phyloP scores from a whole-genome alignment of 441 rosid species.

The Populus trichocarpa region DNA sequence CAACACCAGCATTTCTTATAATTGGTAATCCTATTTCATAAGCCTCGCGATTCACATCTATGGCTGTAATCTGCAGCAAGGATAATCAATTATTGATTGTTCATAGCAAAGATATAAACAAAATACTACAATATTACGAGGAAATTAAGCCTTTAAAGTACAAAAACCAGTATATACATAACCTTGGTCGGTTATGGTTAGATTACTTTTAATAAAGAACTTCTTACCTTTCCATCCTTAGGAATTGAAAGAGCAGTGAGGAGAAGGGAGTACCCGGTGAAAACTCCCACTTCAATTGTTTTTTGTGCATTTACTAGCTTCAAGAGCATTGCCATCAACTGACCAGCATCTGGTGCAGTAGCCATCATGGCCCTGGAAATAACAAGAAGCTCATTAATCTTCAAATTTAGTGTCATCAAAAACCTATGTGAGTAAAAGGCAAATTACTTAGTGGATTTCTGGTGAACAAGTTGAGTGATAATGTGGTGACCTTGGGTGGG shows the following conservation, averaged over 20 bases:
- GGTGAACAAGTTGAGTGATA: background rate
- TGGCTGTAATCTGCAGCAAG: conserved; percentile 67
- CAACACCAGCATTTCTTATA: conserved; percentile 77
- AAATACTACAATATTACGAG: background rate
- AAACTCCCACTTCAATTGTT: conserved; percentile 94
- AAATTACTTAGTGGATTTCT: background rate
- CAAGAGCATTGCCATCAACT: conserved; percentile 69
- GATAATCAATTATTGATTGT: background rate
- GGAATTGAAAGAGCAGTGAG: conserved; percentile 93
- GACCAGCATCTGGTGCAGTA: conserved; percentile 88
- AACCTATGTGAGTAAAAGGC: background rate
- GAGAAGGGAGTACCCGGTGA: conserved; percentile 88
- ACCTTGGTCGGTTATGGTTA: background rate
- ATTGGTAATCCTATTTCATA: conserved; percentile 78
- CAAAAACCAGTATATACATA: background rate
- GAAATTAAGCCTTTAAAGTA: no score
- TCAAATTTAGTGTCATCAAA: background rate
- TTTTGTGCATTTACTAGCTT: conserved; percentile 75
- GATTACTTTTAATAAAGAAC: background rate
- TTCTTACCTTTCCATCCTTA: conserved; percentile 71
- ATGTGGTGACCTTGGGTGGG: conserved; percentile 36
- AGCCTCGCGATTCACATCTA: conserved; percentile 68
- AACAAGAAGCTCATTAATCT: background rate
- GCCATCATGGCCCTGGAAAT: conserved; percentile 61
- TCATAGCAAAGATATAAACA: background rate